Evolutionary conservation across 179 eudicot species (phyloP).

Genomic region (Silene noctiflora): DNA sequence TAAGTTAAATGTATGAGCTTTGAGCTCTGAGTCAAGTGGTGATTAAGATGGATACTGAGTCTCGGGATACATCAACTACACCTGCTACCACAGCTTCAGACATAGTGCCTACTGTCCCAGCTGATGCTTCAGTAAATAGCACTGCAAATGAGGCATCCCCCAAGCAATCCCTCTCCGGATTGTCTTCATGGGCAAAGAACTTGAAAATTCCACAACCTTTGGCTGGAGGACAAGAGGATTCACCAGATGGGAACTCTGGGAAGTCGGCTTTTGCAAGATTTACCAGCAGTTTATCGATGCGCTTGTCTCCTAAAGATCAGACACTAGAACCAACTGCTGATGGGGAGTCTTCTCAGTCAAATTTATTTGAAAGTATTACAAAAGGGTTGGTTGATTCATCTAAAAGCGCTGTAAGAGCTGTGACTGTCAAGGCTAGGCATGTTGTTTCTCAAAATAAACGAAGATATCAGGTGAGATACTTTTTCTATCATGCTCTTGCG

Average conservation of each 20-base stretch:
- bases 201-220: conserved; percentile 60
- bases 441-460: conserved; percentile 94
- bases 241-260: conserved; percentile 48
- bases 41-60: conserved; percentile 45
- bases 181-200: conserved; percentile 80
- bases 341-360: conserved; percentile 60
- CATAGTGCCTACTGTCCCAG: conserved; percentile 35
- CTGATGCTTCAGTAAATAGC: conserved; percentile 32
- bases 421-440: conserved; percentile 94
- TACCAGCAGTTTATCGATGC: conserved; percentile 60
- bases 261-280: conserved; percentile 74
- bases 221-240: conserved; percentile 49
- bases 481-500: conserved; percentile 3
- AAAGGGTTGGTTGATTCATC: conserved; percentile 91
- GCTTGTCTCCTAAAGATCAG: conserved; percentile 70
- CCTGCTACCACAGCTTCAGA: conserved; percentile 32
- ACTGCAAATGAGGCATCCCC: conserved; percentile 44
- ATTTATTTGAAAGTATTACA: conserved; percentile 65
- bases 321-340: conserved; percentile 47
- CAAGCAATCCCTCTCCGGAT: conserved; percentile 48
- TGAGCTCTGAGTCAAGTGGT: conserved; percentile 24
- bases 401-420: conserved; percentile 90
- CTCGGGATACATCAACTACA: conserved; percentile 39
- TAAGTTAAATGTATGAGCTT: conserved; percentile 15
- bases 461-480: conserved; percentile 73